Base-by-base conservation (phyloP, 83 land plant genomes). In the Picea mariana region DNA sequence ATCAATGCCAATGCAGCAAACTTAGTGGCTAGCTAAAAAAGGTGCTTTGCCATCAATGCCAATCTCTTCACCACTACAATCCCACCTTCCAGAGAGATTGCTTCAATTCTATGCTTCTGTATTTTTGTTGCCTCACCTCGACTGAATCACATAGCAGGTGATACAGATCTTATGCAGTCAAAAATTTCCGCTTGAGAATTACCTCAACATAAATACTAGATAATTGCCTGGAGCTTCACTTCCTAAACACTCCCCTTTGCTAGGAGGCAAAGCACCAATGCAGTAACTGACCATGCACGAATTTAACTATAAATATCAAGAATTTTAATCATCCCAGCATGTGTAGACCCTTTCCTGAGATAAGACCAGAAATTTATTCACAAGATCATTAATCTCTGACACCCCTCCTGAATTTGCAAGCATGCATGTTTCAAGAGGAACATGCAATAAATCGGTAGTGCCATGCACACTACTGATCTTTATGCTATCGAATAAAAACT, bases 11-110 rank as follows among this genome's bases (percentile, higher is more conserved):
- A 27, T 27, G 52, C 58, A 44, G 49, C 21, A 44, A 38, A 73
- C n/a, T 73, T 73, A n/a, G 58, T 44, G 77, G 77, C 77, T 73
- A 73, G 77, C 77, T 73, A 44, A 73, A 73, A 73, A 72, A 73
- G 47, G 47, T 73, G 77, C 77, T 73, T 73, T 44, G 77, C 77
- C 77, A 44, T 72, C 21, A 18, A 20, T 52, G 11, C 47, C 40
- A 21, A 21, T 44, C 23, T 52, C 77, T 44, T 73, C 52, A 6
- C 17, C 52, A 6, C 17, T 69, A 71, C 75, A 73, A n/a, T 20
- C 38, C 77, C 77, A 47, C 42, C 58, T 73, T 73, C 75, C 58
- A 73, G 47, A 44, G 55, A 44, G 47, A 73, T 42, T 73, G 77
- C 58, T 44, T 73, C 73, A 5, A 3, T 73, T 47, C 21, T 52